These are phyloP conservation scores for Trichoderma asperellum DNA, from an alignment of 2,329 filamentous ascomycete genomes.

Conservation along the genomic window DNA sequence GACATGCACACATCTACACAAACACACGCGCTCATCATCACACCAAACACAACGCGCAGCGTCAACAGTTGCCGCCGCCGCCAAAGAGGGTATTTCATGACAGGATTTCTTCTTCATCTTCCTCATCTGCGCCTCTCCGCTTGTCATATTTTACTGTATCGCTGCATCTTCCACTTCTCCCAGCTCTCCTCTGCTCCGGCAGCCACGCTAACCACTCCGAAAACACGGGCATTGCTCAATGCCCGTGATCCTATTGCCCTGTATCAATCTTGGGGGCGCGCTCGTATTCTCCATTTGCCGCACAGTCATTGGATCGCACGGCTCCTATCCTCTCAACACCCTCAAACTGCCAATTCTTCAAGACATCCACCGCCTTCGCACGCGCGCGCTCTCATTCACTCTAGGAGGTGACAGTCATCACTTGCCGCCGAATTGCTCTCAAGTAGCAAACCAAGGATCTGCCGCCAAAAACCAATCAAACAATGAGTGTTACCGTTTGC, in stretches of 20 bases:
- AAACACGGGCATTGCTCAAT: conserved; percentile 29
- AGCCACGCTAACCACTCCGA: conserved; percentile 34
- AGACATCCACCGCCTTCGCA: conserved; percentile 42
- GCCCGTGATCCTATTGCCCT: conserved; percentile 31
- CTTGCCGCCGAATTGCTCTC: neutral
- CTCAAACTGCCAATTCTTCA: conserved; percentile 37
- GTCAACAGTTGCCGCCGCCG: conserved; percentile 20
- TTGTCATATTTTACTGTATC: conserved; percentile 32
- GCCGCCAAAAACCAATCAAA: neutral
- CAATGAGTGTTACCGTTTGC: conserved; percentile 14
- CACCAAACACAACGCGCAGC: conserved; percentile 7
- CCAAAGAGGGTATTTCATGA: conserved; percentile 23
- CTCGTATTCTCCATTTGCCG: conserved; percentile 25
- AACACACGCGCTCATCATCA: conserved; percentile 8
- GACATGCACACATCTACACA: conserved; percentile 5
- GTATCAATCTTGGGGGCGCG: conserved; percentile 34
- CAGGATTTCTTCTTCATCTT: conserved; percentile 31
- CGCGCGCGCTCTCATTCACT: conserved; percentile 19
- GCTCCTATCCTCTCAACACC: conserved; percentile 33
- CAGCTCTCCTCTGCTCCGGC: conserved; percentile 36
- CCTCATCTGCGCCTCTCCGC: conserved; percentile 36
- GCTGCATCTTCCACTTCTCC: conserved; percentile 28
- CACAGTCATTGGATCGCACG: conserved; percentile 26
- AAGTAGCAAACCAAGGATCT: neutral
- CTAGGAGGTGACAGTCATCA: conserved; percentile 15